Evolutionary conservation across 2,329 filamentous ascomycete species (phyloP), one percentile per base, ranked within the genome.

Genomic region (Diaporthe vaccinii): DNA sequence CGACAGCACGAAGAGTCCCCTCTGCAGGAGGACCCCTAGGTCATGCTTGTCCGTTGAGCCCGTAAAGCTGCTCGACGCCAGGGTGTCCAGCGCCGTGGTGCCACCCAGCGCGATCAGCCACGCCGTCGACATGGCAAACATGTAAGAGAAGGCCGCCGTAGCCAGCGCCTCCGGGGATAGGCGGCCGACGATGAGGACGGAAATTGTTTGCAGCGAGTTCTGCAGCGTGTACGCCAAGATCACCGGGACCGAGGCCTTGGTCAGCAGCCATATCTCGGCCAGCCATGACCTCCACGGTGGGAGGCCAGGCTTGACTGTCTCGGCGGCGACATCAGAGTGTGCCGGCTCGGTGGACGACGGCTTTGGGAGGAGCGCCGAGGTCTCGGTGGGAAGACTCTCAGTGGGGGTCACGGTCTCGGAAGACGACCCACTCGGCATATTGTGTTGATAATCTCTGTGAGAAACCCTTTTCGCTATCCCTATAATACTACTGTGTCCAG

Each of bases 61-160:
- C 0, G 95, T 98, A 82, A 95, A 98, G 59, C 92, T 93, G 62
- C 93, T 94, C 0, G 94, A 96, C 2, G 94, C 95, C 34, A 98
- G 86, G 0, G 95, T 98, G 82, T 98, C 95, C 58, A 98, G 89
- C 0, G 95, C 95, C 1, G 94, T 98, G 0, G 94, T 96, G 10
- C 95, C 95, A 39, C 95, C 95, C 5, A 98, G 89, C 0, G 93
- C 95, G 75, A 98, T 94, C 51, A 98, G 89, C 95, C 95, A 97
- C 0, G 92, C 95, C 0, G 94, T 95, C 31, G 93, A 92, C 93
- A 96, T 95, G 73, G 95, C 95, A 79, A 98, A 98, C 95, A 98
- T 98, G 86, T 97, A 96, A 2, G 93, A 94, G 80, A 98, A 98
- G 0, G 95, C 95, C 1, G 94, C 93, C 0, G 93, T 94, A 0